Evolutionary conservation across 192 early-diverging fungal genomes (phyloP), one percentile per base, ranked within the genome.

Genomic region (Backusella tuberculispora): DNA sequence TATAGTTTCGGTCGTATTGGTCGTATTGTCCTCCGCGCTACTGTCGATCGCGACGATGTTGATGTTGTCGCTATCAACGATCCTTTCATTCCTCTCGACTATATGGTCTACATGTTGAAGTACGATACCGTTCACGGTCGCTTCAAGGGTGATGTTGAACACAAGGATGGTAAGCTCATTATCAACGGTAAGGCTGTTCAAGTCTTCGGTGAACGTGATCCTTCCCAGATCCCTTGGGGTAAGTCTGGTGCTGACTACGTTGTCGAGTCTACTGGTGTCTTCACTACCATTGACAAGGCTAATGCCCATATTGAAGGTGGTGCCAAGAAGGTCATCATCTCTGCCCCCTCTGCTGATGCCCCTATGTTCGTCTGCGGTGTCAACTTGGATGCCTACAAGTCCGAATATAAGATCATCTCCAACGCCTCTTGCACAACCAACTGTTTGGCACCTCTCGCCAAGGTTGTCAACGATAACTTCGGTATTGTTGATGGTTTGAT

Each of bases 361-460:
- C 98, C 98, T 56, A 99, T 98, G 96, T 99, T 96, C 83, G 98
- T 99, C 56, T 90, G 88, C 75, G 95, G 96, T 84, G 98, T 99
- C 87, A 99, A 99, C 92, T 85, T 94, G 76, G 94, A 96, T 73
- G 87, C 90, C 74, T 99, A 99, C 90, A 92, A 96, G 81, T 82
- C 90, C 45, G 84, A 83, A 69, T 90, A 93, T 83, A 86, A 92
- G 37, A 92, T 99, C 76, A 90, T 99, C 79, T 98, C 96, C 73
- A 99, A 99, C 85, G 98, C 98, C 65, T 99, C 98, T 24, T 99
- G 98, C 93, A 99, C 98, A 75, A 99, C 98, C 92, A 99, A 98
- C 92, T 98, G 98, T 86, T 85, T 99, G 73, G 98, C 98, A 41
- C 97, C 98, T 65, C 88, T 99, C 73, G 97, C 95, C 85, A 98